A percentile compares a stretch with the other conserved stretches of the same genome.
Conservation (phyloP, 129 eudicot species). For the Chrysanthemum lavandulifolium region DNA sequence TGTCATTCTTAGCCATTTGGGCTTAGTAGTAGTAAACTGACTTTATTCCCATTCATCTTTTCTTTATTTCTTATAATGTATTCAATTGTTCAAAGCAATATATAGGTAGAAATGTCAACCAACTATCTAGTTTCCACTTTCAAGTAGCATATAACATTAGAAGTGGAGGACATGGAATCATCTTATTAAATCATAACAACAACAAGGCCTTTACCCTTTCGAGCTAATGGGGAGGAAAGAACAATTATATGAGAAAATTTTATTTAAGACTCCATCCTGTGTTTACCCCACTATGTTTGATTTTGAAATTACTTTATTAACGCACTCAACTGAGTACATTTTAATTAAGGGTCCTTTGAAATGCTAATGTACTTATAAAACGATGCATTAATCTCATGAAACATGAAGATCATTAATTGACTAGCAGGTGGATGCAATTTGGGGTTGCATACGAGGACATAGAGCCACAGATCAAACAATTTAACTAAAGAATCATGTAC, state of each 20-base stretch:
- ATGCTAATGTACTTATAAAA: too few relatives aligned
- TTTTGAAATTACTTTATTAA: not conserved
- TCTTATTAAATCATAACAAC: slow-evolving; percentile 4
- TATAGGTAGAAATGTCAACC: not conserved
- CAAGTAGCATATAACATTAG: slow-evolving; percentile 20
- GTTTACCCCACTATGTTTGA: not conserved
- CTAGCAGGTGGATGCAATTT: not conserved
- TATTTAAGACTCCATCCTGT: not conserved
- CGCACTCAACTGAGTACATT: not conserved
- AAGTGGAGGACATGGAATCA: slow-evolving; percentile 28
- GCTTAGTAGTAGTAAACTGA: slow-evolving; percentile 29
- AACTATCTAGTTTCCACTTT: not conserved
- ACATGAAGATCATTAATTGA: not conserved
- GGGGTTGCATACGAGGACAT: not conserved
- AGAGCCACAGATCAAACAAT: not conserved
- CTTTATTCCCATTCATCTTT: not conserved
- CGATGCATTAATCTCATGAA: too few relatives aligned
- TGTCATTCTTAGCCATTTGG: slow-evolving; percentile 80
- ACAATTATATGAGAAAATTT: not conserved
- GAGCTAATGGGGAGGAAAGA: slow-evolving; percentile 7
- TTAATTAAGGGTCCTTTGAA: not conserved
- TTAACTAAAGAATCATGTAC: not conserved
- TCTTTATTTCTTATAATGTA: too few relatives aligned
- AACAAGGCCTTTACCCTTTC: slow-evolving; percentile 20
- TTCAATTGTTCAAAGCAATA: not conserved